These are phyloP conservation scores for Carpinus viminea DNA, from an alignment of 306 rosid species.

Conservation along the genomic window DNA sequence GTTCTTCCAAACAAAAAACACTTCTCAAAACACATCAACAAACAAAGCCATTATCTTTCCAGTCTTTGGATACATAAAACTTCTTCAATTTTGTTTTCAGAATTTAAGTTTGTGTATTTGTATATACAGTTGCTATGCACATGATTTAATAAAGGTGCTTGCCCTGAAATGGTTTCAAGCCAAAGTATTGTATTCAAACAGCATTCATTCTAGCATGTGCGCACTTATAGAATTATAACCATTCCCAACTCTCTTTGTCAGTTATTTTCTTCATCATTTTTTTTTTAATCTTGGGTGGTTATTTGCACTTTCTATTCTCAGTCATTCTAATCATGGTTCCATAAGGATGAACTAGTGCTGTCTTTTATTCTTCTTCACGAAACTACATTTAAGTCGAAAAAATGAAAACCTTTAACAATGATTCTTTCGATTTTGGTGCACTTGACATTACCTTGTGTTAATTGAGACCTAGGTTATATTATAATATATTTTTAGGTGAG, in stretches of 20 bases:
- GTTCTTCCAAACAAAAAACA: too few relatives aligned
- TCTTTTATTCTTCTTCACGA: neutral
- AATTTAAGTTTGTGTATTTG: neutral
- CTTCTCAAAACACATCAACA: too few relatives aligned
- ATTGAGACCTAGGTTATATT: neutral
- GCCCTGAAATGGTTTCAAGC: neutral
- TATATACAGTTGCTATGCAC: neutral
- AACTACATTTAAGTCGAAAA: too few relatives aligned
- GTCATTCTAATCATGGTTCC: too few relatives aligned
- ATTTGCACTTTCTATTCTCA: neutral
- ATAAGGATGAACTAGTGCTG: neutral
- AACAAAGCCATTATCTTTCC: too few relatives aligned
- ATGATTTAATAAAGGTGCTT: too few relatives aligned
- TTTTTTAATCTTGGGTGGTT: neutral
- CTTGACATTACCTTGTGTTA: neutral
- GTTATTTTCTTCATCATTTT: neutral
- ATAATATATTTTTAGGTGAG: neutral
- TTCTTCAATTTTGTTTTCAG: neutral
- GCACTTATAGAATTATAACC: neutral
- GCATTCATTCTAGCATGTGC: neutral
- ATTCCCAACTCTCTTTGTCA: neutral
- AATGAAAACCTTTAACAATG: too few relatives aligned
- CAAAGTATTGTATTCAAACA: too few relatives aligned
- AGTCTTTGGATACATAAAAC: too few relatives aligned
- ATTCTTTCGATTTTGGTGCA: too few relatives aligned